Conservation (phyloP, 106 monocot genomes). For the Dendrobium nobile region DNA sequence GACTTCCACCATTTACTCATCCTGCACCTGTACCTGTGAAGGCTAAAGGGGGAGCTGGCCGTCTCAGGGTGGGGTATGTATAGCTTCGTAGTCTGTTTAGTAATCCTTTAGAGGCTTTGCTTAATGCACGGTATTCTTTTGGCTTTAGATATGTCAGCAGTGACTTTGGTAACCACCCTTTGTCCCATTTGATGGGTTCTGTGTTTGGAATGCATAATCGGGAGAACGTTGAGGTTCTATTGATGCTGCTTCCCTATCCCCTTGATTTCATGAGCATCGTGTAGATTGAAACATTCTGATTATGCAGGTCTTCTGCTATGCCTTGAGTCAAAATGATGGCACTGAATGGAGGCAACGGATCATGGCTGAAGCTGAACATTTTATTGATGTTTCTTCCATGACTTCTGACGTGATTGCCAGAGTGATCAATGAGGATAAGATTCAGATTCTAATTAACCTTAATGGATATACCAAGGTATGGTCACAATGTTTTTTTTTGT, state of each 20-base stretch:
- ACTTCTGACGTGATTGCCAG: conserved; percentile 87
- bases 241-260: not conserved
- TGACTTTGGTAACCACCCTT: conserved; percentile 96
- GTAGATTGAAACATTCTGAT: not conserved
- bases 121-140: not conserved
- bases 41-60: conserved; percentile 40
- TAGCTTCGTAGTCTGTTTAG: not conserved
- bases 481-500: not conserved
- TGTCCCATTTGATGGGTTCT: conserved; percentile 97
- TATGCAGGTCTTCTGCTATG: conserved; percentile 91
- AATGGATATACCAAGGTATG: conserved; percentile 97
- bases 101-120: not conserved
- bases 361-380: conserved; percentile 83
- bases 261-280: not conserved
- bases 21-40: conserved; percentile 67
- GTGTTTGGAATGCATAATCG: conserved; percentile 94
- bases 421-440: conserved; percentile 81
- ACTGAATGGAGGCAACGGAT: conserved; percentile 92
- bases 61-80: conserved; percentile 83
- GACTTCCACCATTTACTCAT: conserved; percentile 63
- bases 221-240: conserved; percentile 73
- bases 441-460: conserved; percentile 93
- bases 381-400: conserved; percentile 82
- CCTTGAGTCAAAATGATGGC: conserved; percentile 93
- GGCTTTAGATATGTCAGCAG: conserved; percentile 89